A percentile compares a stretch with the other conserved stretches of the same genome.
These are phyloP conservation scores for Xylaria cubensis DNA, from an alignment of 495 filamentous ascomycete genomes.

Conservation along the genomic window DNA sequence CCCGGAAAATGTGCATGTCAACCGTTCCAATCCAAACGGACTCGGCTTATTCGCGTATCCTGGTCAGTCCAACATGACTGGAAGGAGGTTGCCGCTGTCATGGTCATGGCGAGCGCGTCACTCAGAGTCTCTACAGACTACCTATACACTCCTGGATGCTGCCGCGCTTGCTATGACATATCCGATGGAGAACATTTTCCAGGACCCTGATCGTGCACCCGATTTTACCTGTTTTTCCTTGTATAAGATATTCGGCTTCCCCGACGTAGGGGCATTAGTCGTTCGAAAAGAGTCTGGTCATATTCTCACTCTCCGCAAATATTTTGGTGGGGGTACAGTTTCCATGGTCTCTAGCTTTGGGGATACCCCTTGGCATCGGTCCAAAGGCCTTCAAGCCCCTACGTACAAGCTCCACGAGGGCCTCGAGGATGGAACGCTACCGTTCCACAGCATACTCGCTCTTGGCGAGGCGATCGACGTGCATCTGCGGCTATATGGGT, in stretches of 20 bases:
- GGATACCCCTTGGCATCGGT: conserved; percentile 66
- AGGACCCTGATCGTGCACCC: conserved; percentile 64
- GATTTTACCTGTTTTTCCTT: conserved; percentile 77
- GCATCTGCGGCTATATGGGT: conserved; percentile 66
- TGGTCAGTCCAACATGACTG: conserved; percentile 81
- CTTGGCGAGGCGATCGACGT: conserved; percentile 72
- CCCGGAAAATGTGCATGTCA: conserved; percentile 35
- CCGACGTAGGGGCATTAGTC: conserved; percentile 75
- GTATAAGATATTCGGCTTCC: conserved; percentile 86
- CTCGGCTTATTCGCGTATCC: conserved; percentile 76
- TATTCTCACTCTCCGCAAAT: conserved; percentile 67
- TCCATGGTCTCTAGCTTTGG: conserved; percentile 67
- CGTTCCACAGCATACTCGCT: conserved; percentile 79
- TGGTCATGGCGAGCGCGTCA: conserved; percentile 64
- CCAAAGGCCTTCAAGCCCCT: conserved; percentile 54
- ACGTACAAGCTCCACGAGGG: conserved; percentile 63
- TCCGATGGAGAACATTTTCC: conserved; percentile 62
- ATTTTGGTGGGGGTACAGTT: conserved; percentile 82
- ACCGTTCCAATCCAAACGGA: conserved; percentile 33
- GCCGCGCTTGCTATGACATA: conserved; percentile 74
- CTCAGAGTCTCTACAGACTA: conserved; percentile 51
- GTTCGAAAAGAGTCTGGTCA: conserved; percentile 68
- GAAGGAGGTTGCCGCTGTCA: conserved; percentile 66
- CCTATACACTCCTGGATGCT: conserved; percentile 74
- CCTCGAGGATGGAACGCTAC: conserved; percentile 79